These are phyloP conservation scores for Capsicum chinense DNA, from an alignment of 257 asterid genomes.

Conservation along the genomic window DNA sequence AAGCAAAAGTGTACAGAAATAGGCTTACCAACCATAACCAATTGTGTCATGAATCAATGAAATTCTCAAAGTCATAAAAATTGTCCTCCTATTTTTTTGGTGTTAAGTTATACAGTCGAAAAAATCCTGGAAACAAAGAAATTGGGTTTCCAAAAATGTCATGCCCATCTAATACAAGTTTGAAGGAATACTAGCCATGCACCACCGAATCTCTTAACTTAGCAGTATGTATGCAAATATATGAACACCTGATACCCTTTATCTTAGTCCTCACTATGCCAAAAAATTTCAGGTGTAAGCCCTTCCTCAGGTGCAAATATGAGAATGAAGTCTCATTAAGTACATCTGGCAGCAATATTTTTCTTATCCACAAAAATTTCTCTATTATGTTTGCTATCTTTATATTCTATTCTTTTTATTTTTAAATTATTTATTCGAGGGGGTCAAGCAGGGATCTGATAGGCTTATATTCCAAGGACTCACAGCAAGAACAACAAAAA, in stretches of 20 bases:
- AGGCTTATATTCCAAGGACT: background rate
- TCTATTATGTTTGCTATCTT: background rate
- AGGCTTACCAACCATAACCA: background rate
- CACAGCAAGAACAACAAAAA: background rate
- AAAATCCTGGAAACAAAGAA: background rate
- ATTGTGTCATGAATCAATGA: background rate
- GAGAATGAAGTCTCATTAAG: constrained; percentile 14
- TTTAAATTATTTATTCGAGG: constrained; percentile 8
- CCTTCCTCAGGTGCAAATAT: constrained; percentile 17
- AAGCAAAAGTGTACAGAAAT: background rate
- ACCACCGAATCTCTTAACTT: background rate
- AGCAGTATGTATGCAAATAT: background rate
- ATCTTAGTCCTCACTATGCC: background rate
- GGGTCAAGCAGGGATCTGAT: background rate
- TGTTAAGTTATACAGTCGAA: background rate
- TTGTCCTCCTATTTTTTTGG: background rate
- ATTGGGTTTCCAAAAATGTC: background rate
- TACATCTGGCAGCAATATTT: background rate
- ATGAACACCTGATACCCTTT: background rate
- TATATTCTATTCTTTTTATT: background rate
- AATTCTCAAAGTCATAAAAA: background rate
- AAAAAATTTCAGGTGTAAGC: background rate
- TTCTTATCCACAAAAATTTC: background rate
- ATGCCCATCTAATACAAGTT: background rate
- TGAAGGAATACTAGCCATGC: background rate